A percentile compares a stretch with the other conserved stretches of the same genome.
Evolutionary conservation across 352 stramenopile genomes (phyloP).

Genomic region (Blastocystis sp.): DNA sequence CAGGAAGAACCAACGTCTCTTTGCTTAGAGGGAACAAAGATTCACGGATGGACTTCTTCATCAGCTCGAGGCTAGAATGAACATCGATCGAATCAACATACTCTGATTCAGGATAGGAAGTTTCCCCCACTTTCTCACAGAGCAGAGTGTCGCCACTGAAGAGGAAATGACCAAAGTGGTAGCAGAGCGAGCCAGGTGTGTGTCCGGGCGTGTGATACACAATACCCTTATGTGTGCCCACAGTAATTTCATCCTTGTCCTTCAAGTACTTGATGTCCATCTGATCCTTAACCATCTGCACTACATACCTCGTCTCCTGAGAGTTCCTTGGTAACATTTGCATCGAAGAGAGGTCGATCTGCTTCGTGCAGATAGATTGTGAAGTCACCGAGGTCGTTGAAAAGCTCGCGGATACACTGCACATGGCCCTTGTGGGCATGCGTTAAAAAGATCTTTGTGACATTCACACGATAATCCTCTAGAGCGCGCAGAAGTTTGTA

Average conservation of each 20-base stretch:
- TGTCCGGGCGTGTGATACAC: conserved; percentile 46
- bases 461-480: not conserved
- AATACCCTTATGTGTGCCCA: conserved; percentile 8
- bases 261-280: conserved; percentile 35
- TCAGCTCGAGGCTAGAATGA: not conserved
- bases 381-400: conserved; percentile 23
- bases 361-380: conserved; percentile 16
- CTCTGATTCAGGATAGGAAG: not conserved
- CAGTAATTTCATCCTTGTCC: not conserved
- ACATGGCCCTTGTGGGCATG: conserved; percentile 31
- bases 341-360: not conserved
- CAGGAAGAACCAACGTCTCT: conserved; percentile 42
- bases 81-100: not conserved
- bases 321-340: not conserved
- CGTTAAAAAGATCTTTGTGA: conserved; percentile 42
- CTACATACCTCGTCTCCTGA: not conserved
- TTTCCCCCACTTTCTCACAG: not conserved
- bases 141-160: conserved; percentile 54
- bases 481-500: conserved; percentile 26
- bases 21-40: not conserved
- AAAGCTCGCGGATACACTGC: not conserved
- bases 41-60: conserved; percentile 25
- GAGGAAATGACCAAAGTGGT: conserved; percentile 29
- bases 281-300: not conserved
- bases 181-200: conserved; percentile 38